Base-by-base conservation (phyloP, 106 monocot species). In the Acorus calamus region DNA sequence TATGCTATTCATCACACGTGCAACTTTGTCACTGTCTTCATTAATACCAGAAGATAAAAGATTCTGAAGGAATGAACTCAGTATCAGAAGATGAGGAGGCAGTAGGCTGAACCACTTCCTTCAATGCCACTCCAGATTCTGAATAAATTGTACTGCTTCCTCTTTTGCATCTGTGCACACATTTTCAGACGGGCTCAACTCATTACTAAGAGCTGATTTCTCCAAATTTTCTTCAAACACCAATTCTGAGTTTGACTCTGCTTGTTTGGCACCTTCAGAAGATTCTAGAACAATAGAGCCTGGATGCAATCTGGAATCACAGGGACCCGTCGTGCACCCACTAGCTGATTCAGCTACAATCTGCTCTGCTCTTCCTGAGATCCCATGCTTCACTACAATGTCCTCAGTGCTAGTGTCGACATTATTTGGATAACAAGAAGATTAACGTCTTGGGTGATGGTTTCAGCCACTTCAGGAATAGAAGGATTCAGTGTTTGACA, bases 271-370 rank as follows among this genome's bases (percentile, higher is more conserved):
- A 43, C 48, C 48, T 4, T 28, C 46, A 71, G 57, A 62, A 53
- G 62, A 46, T 50, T 68, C 72, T 14, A 55, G 4, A 46, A 14
- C 14, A 52, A 41, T 59, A 65, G 58, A 12, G 50, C 52, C 50
- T 52, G 64, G 50, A 84, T 14, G 41, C 44, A 65, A 43, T 8
- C 70, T 65, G 45, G 48, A 65, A 69, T 46, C 42, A 46, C 7
- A 49, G 10, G n/a, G 6, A 50, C 65, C 75, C 57, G 58, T 49
- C 4, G 14, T 45, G 6, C 10, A 50, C 50, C 66, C 55, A 47
- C 45, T 5, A 44, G 56, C 61, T 63, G 42, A 49, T 47, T 73
- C 71, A 56, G 43, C 9, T 51, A 59, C 47, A 46, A 2, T 70
- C 73, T 44, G 0, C 61, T 55, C 53, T 5, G 4, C 44, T 51